phyloP scores from a whole-genome alignment of 2,329 filamentous ascomycete species.

The Penicillium paneum region DNA sequence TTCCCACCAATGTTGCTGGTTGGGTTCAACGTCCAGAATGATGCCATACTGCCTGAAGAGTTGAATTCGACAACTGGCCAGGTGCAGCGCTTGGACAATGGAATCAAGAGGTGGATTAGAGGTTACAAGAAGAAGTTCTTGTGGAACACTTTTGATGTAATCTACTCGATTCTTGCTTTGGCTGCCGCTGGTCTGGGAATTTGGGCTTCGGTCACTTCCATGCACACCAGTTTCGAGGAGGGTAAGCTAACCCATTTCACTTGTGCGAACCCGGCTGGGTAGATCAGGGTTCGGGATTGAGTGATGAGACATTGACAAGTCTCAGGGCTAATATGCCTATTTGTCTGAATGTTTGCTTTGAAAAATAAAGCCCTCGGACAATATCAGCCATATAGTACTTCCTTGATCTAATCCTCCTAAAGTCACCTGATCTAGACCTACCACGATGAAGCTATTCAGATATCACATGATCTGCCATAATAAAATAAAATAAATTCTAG shows the following conservation, averaged over 20 bases:
- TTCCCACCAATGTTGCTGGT: slow-evolving; percentile 30
- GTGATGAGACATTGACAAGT: no score
- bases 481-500: no score
- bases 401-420: no score
- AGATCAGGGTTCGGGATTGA: no score
- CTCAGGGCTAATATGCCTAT: no score
- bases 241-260: slow-evolving; percentile 10
- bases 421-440: no score
- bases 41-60: slow-evolving; percentile 22
- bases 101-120: slow-evolving; percentile 14
- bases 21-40: slow-evolving; percentile 29
- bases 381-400: no score
- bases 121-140: slow-evolving; percentile 14
- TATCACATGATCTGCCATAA: no score
- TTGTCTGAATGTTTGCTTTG: no score
- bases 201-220: slow-evolving; percentile 14
- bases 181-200: slow-evolving; percentile 13
- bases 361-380: no score
- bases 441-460: no score
- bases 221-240: slow-evolving; percentile 5
- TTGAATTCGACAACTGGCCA: slow-evolving; percentile 19
- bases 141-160: slow-evolving; percentile 14
- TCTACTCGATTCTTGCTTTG: slow-evolving; percentile 13
- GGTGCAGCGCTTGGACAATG: slow-evolving; percentile 9
- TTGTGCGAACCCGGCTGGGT: slow-evolving; percentile 15